A percentile compares a stretch with the other conserved stretches of the same genome.
Evolutionary conservation across 1,284 basidiomycete species (phyloP).

Genomic region (Trametes polyzona): DNA sequence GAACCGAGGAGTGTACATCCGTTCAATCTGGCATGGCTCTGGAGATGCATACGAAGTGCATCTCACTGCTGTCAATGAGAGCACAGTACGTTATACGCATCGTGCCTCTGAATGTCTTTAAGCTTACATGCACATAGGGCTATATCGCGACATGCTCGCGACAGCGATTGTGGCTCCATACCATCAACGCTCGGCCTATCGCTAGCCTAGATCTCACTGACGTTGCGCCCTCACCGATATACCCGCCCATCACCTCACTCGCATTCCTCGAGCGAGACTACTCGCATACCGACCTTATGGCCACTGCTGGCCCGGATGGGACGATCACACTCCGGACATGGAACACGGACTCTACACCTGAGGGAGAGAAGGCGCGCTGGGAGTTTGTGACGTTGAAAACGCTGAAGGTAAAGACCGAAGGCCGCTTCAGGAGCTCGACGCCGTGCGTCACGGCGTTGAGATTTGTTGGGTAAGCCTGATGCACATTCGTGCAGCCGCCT

Average conservation of each 20-base stretch:
- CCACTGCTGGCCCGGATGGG: slow-evolving; percentile 69
- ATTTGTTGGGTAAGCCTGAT: slow-evolving; percentile 64
- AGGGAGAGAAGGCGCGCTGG: slow-evolving; percentile 68
- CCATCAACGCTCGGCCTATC: slow-evolving; percentile 80
- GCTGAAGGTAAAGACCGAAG: slow-evolving; percentile 53
- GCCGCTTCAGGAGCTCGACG: slow-evolving; percentile 30
- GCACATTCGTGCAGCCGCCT: neutral
- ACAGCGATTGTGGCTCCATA: slow-evolving; percentile 73
- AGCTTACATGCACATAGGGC: slow-evolving; percentile 51
- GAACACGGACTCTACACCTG: slow-evolving; percentile 71
- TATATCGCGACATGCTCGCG: slow-evolving; percentile 82
- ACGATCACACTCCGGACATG: slow-evolving; percentile 72
- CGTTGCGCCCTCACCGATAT: slow-evolving; percentile 42
- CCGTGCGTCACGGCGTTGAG: slow-evolving; percentile 66
- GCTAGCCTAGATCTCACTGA: slow-evolving; percentile 63
- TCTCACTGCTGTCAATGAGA: slow-evolving; percentile 82
- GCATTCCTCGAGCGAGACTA: slow-evolving; percentile 86
- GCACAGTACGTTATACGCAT: slow-evolving; percentile 60
- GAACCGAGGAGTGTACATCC: slow-evolving; percentile 78
- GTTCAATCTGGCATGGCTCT: slow-evolving; percentile 72
- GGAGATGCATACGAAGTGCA: slow-evolving; percentile 56
- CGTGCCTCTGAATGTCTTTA: neutral
- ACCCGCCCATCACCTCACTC: slow-evolving; percentile 55
- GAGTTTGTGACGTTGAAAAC: slow-evolving; percentile 68
- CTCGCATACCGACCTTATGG: slow-evolving; percentile 68